Percentiles rank a stretch among this genome's conserved stretches.
Evolutionary conservation across 202 grass and related monocot species (phyloP).

Genomic region (Panicum virgatum): DNA sequence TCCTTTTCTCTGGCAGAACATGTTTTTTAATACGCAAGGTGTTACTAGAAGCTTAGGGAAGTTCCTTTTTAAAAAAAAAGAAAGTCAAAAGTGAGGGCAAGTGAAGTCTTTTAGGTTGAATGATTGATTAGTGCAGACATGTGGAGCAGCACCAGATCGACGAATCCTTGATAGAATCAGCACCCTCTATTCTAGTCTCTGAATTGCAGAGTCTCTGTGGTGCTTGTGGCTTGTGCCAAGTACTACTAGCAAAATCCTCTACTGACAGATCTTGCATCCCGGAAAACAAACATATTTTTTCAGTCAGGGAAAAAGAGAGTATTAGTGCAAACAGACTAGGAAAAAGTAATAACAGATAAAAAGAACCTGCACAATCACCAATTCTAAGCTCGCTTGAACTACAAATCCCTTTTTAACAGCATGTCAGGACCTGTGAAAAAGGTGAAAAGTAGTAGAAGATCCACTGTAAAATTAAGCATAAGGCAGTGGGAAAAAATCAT

Average conservation of each 20-base stretch:
- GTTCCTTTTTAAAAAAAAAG: not conserved
- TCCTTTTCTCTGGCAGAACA: not conserved
- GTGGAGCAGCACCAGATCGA: not conserved
- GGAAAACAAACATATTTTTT: not conserved
- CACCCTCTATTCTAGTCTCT: not conserved
- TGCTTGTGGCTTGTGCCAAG: slow-evolving; percentile 15
- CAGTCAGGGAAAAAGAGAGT: too few relatives aligned
- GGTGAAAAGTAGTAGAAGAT: too few relatives aligned
- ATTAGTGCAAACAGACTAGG: too few relatives aligned
- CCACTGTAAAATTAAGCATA: too few relatives aligned
- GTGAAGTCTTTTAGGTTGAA: slow-evolving; percentile 16
- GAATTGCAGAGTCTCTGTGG: slow-evolving; percentile 10
- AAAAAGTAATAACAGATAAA: too few relatives aligned
- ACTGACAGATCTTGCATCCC: not conserved
- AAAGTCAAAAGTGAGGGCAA: not conserved
- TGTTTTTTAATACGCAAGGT: not conserved
- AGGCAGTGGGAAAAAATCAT: not conserved
- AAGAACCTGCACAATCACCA: too few relatives aligned
- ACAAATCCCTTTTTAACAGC: too few relatives aligned
- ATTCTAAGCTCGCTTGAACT: too few relatives aligned
- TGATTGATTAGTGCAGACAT: not conserved
- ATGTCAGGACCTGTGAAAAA: too few relatives aligned
- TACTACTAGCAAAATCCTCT: slow-evolving; percentile 18
- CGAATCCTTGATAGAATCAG: not conserved
- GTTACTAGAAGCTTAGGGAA: slow-evolving; percentile 17